Percentiles rank a stretch among this genome's conserved stretches.
phyloP scores from a whole-genome alignment of 2,329 filamentous ascomycete genomes.

The Fonsecaea pugnacius region DNA sequence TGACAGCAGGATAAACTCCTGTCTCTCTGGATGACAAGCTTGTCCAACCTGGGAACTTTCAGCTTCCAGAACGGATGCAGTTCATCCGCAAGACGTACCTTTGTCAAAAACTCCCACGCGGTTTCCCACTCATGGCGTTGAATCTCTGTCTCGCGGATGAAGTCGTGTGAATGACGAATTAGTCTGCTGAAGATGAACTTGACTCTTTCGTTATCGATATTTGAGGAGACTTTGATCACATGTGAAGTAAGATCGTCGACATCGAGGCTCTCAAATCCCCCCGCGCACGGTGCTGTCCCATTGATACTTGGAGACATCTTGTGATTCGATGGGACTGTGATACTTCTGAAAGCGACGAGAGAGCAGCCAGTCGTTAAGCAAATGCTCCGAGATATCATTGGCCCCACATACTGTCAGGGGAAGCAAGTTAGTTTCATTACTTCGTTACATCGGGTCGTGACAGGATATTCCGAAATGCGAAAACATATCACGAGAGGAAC shows the following conservation, averaged over 20 bases:
- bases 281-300: background rate
- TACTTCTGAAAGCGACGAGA: background rate
- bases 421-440: background rate
- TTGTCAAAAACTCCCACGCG: background rate
- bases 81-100: background rate
- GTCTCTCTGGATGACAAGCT: conserved; percentile 1
- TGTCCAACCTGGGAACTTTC: conserved; percentile 2
- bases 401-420: background rate
- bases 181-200: background rate
- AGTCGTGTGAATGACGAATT: background rate
- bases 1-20: conserved; percentile 12
- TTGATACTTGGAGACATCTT: background rate
- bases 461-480: background rate
- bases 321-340: background rate
- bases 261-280: background rate
- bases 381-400: background rate
- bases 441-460: background rate
- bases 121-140: background rate
- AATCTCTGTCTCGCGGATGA: background rate
- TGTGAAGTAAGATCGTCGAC: background rate
- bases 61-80: background rate
- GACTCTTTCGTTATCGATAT: background rate
- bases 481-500: background rate
- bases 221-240: background rate
- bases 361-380: background rate